Conservation (phyloP, 805 yeast species). For the Alloascoidea hylecoeti region DNA sequence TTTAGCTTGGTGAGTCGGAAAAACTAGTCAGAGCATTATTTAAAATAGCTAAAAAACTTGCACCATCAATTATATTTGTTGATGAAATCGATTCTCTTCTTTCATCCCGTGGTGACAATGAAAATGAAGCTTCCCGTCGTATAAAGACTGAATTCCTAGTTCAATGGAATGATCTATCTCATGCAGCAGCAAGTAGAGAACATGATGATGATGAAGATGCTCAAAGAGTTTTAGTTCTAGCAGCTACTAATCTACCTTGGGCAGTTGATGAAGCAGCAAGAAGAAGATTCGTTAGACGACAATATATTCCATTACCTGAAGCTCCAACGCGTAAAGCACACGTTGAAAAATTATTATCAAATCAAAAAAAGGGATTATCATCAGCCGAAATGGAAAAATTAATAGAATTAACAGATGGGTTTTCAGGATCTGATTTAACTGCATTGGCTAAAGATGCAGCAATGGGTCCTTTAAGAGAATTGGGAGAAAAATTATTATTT, state of each 20-base stretch:
- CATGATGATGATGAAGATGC: constrained; percentile 17
- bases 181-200: constrained; percentile 72
- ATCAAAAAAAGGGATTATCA: constrained; percentile 47
- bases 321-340: constrained; percentile 67
- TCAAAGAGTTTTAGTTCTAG: constrained; percentile 71
- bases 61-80: constrained; percentile 89
- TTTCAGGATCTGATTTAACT: constrained; percentile 89
- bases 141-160: constrained; percentile 87
- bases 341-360: constrained; percentile 45
- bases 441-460: constrained; percentile 95
- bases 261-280: constrained; percentile 94
- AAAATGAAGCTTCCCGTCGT: constrained; percentile 78
- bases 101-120: constrained; percentile 66
- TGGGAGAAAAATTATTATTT: constrained; percentile 70
- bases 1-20: constrained; percentile 73
- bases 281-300: constrained; percentile 81
- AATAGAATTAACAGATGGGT: constrained; percentile 58
- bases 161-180: constrained; percentile 88
- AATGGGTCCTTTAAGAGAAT: constrained; percentile 87
- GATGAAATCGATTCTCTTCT: constrained; percentile 91
- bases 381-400: constrained; percentile 49
- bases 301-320: constrained; percentile 91
- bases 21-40: constrained; percentile 84
- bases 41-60: constrained; percentile 66
- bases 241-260: constrained; percentile 97